Conservation (phyloP, 179 eudicot genomes). For the Amaranthus tricolor region DNA sequence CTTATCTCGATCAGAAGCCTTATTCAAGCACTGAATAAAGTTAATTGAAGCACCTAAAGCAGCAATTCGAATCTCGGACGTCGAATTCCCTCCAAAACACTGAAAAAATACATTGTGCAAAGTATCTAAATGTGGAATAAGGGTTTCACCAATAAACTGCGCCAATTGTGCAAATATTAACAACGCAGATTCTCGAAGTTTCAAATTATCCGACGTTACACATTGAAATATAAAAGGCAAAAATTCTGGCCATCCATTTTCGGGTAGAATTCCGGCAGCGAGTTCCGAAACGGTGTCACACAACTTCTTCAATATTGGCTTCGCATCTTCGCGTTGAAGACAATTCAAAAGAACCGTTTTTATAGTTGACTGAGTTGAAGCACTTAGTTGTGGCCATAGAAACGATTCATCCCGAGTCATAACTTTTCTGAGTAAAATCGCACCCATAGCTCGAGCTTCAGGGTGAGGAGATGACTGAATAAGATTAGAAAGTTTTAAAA, state of each 20-base stretch:
- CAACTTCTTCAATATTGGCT: slow-evolving; percentile 27
- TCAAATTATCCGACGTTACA: slow-evolving; percentile 59
- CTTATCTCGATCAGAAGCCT: slow-evolving; percentile 62
- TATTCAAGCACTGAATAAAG: slow-evolving; percentile 72
- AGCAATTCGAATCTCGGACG: slow-evolving; percentile 69
- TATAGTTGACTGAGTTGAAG: slow-evolving; percentile 20
- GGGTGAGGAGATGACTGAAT: slow-evolving; percentile 50
- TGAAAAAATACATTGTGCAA: slow-evolving; percentile 58
- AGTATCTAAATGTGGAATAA: slow-evolving; percentile 54
- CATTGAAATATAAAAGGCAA: slow-evolving; percentile 88
- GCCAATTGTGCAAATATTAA: slow-evolving; percentile 77
- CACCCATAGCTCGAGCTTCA: slow-evolving; percentile 64
- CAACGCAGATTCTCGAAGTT: slow-evolving; percentile 69
- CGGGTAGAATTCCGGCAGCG: slow-evolving; percentile 26
- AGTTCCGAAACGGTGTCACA: slow-evolving; percentile 33
- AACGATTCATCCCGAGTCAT: slow-evolving; percentile 29
- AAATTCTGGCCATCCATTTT: slow-evolving; percentile 42
- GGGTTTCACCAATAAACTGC: slow-evolving; percentile 63
- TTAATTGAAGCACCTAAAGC: slow-evolving; percentile 71
- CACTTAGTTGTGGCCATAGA: slow-evolving; percentile 26
- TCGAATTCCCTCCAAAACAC: slow-evolving; percentile 32
- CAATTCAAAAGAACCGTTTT: slow-evolving; percentile 24
- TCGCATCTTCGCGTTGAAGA: slow-evolving; percentile 22
- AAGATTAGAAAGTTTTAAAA: slow-evolving; percentile 65
- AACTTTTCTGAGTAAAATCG: slow-evolving; percentile 32